Base-by-base conservation (phyloP, 1,284 basidiomycete genomes). In the Moesziomyces parantarcticus region DNA sequence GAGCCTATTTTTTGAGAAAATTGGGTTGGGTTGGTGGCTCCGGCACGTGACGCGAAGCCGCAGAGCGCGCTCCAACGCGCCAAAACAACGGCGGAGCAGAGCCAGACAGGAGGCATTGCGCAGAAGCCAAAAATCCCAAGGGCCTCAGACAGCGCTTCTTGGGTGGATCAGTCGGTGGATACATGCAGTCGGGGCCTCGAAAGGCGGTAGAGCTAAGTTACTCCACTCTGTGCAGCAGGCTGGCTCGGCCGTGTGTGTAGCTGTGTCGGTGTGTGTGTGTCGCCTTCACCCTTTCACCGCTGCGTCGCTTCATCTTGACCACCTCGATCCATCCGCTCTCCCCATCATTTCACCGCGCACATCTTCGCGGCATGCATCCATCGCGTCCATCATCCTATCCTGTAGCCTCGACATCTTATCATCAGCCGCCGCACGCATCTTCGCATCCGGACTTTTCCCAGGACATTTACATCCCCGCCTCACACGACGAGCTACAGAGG, bases 401-500 rank as follows among this genome's bases (percentile, higher is more conserved):
- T 13, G 41, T 61, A 43, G 65, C 65, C 58, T 68, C 65, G 29
- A 68, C 65, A 21, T 68, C 65, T 47, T 68, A 68, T 51, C 65
- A 68, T 32, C 65, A 61, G 20, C 58, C 50, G 10, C 55, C 55
- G 39, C 22, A n/a, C 25, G n/a, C 51, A 23, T 34, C 56, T 3
- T 32, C 46, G 5, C 45, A 64, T 49, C 70, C 56, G 21, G 50
- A 61, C 50, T 54, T 73, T 13, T 58, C 70, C 13, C 57, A 63
- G 3, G 71, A 74, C 48, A 62, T 74, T 45, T 65, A 65, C 58
- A 74, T 74, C 13, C 71, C 71, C 22, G 60, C 60, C 13, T 69
- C 65, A 2, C 58, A 65, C 23, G 58, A 74, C 26, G 71, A 74
- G 40, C 61, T 60, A 32, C 52, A 60, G 42, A 46, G 71, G 26